Evolutionary conservation across 805 yeast genomes (phyloP).

Genomic region (Blastobotrys americana): DNA sequence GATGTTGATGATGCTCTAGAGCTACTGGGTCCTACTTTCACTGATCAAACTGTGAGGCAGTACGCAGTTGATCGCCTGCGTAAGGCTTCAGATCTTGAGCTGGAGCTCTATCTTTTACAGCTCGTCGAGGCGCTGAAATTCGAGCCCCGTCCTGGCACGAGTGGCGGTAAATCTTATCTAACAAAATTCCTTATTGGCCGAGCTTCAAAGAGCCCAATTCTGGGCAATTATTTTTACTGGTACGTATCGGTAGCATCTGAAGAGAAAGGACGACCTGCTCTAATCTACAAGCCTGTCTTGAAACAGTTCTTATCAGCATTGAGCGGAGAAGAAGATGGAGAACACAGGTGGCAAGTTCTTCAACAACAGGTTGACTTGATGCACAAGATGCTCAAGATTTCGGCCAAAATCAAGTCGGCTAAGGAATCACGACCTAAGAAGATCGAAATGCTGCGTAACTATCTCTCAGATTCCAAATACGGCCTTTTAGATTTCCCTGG

Average conservation of each 20-base stretch:
- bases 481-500: conserved; percentile 42
- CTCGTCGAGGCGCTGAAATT: conserved; percentile 86
- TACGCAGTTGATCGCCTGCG: conserved; percentile 82
- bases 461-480: conserved; percentile 42
- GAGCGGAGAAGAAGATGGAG: conserved; percentile 26
- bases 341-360: conserved; percentile 32
- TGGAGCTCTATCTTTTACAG: conserved; percentile 77
- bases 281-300: conserved; percentile 40
- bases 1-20: conserved; percentile 84
- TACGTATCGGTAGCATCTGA: conserved; percentile 80
- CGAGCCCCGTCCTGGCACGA: conserved; percentile 36
- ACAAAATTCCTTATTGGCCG: conserved; percentile 64
- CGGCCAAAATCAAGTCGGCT: conserved; percentile 52
- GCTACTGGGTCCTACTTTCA: conserved; percentile 69
- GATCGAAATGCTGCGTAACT: conserved; percentile 56
- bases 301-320: conserved; percentile 38
- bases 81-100: conserved; percentile 70
- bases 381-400: conserved; percentile 53
- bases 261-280: conserved; percentile 39
- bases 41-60: conserved; percentile 63
- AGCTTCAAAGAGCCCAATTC: conserved; percentile 52
- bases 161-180: conserved; percentile 18
- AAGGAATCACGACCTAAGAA: conserved; percentile 77
- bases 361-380: conserved; percentile 64
- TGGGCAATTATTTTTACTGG: conserved; percentile 89